Base-by-base conservation (phyloP, 345 rosid species). In the Brassica carinata region DNA sequence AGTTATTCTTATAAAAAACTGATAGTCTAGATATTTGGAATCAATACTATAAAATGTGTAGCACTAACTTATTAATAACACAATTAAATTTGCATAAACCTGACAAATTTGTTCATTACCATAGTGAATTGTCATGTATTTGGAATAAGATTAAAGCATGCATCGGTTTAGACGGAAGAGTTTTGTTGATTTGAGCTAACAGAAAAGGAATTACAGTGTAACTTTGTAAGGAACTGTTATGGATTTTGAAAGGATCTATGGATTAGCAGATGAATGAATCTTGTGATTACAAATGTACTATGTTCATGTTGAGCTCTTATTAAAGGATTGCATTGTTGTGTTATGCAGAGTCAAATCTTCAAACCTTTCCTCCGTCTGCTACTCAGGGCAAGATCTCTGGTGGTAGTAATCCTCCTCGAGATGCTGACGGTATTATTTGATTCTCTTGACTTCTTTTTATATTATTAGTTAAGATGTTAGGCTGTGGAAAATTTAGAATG, bases 341-440 rank as follows among this genome's bases (percentile, higher is more conserved):
- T 48, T 92, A n/a, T 7, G 81, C 90, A 90, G 98, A 92, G 38
- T 91, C 94, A 40, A 84, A 78, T 87, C 89, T 94, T 26, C 89
- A 87, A 81, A 87, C 92, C 0, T 92, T 90, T 85, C 98, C 97
- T 64, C 96, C 94, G 5, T 78, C 96, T 3, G 84, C 75, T 23
- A 87, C 85, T 0, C 90, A 82, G 64, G 98, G 98, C 61, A 94
- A 92, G 89, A 90, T 94, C 64, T 86, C 90, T 10, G 80, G 88
- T 70, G 88, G 82, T 73, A 83, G 87, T 23, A 83, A 78, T 29
- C 98, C 97, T 59, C 98, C 95, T 69, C 88, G 89, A 2, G 98
- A 94, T 83, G 98, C 94, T 7, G 97, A 94, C 79, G 97, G 98
- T 92, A 88, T 0, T 26, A 18, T 63, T 6, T 15, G 61, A 55